These are phyloP conservation scores for Karstenula rhodostoma DNA, from an alignment of 2,329 filamentous ascomycete species.

Conservation along the genomic window DNA sequence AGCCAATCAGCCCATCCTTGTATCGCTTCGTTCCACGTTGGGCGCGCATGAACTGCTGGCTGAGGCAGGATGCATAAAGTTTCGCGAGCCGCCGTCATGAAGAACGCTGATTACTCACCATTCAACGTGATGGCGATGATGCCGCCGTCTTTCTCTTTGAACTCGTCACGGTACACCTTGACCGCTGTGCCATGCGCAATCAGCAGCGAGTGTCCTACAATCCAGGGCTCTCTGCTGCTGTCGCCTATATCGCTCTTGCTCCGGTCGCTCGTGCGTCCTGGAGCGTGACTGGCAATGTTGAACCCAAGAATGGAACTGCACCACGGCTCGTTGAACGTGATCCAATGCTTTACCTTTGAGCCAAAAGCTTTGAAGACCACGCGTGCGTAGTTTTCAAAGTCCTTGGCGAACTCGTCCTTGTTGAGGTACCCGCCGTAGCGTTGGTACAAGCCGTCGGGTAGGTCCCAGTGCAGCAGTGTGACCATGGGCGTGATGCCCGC, in stretches of 20 bases:
- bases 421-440: slow-evolving; percentile 84
- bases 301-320: slow-evolving; percentile 84
- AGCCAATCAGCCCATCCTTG: neutral
- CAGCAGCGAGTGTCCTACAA: slow-evolving; percentile 80
- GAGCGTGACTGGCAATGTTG: slow-evolving; percentile 78
- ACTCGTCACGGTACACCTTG: slow-evolving; percentile 82
- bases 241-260: slow-evolving; percentile 75
- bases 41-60: slow-evolving; percentile 27
- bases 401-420: slow-evolving; percentile 81
- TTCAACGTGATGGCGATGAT: slow-evolving; percentile 90
- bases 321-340: slow-evolving; percentile 91
- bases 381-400: slow-evolving; percentile 81
- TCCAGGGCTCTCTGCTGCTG: slow-evolving; percentile 80
- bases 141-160: slow-evolving; percentile 74
- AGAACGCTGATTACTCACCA: slow-evolving; percentile 57
- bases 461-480: slow-evolving; percentile 89
- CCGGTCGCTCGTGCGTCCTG: slow-evolving; percentile 81
- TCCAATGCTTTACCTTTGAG: slow-evolving; percentile 84
- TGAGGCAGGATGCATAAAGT: slow-evolving; percentile 25
- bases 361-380: slow-evolving; percentile 76
- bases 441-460: slow-evolving; percentile 79
- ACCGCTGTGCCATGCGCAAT: slow-evolving; percentile 82
- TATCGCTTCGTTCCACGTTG: neutral
- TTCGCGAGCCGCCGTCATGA: slow-evolving; percentile 18
- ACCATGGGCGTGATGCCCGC: slow-evolving; percentile 82